Base-by-base conservation (phyloP, 1,139 yeast species). In the Sugiyamaella castrensis region DNA sequence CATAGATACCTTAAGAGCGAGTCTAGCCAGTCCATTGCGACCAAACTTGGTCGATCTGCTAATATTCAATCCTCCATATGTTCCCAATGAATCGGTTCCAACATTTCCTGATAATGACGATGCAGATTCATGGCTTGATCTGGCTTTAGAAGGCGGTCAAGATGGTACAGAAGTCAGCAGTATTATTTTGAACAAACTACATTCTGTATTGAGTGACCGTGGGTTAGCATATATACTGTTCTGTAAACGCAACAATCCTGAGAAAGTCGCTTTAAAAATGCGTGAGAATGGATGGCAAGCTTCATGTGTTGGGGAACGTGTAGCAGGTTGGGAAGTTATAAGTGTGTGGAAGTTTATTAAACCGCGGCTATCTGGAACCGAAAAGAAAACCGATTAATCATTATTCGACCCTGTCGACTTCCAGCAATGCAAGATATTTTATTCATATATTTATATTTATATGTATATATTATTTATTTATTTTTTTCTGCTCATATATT, bases 311-410 rank as follows among this genome's bases (percentile, higher is more conserved):
- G 74, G 80, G 8, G 72, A 75, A 46, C 73, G 96, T 48, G 87
- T 86, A 60, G 96, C 97, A 0, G 98, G 98, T 0, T 88, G 97
- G 96, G 98, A 92, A 66, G 92, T 86, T n/a, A 71, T 92, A 34
- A 79, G 87, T 53, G 84, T 92, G 11, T 64, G 63, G 57, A 54
- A 66, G 37, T 69, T 71, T 41, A 19, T 19, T 5, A 19, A 19
- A 5, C 24, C n/a, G n/a, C n/a, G n/a, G n/a, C n/a, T n/a, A n/a
- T n/a, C n/a, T n/a, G n/a, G n/a, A n/a, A n/a, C n/a, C n/a, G n/a
- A n/a, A n/a, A n/a, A n/a, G n/a, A n/a, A n/a, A n/a, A n/a, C n/a
- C n/a, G n/a, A n/a, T n/a, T n/a, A n/a, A n/a, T n/a, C n/a, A n/a
- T n/a, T n/a, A n/a, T n/a, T n/a, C n/a, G n/a, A n/a, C n/a, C n/a